A percentile compares a stretch with the other conserved stretches of the same genome.
phyloP scores from a whole-genome alignment of 1,139 yeast genomes.

The Blastobotrys illinoisensis region DNA sequence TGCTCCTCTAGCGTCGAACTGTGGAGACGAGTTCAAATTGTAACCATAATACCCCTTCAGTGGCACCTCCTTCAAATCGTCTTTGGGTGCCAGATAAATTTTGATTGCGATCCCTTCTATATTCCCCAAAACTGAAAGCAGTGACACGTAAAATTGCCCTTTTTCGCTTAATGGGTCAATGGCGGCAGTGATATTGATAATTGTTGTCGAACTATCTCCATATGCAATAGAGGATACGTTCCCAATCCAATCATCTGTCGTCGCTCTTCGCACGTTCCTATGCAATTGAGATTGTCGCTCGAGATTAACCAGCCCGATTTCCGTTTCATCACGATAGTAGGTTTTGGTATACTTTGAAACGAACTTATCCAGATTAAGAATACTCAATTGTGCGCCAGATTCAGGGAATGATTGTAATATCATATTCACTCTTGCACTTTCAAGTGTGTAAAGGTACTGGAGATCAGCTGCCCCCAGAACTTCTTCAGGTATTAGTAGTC shows the following conservation, averaged over 20 bases:
- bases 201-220: conserved; percentile 15
- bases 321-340: conserved; percentile 15
- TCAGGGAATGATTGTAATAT: background rate
- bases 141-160: conserved; percentile 56
- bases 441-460: background rate
- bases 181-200: conserved; percentile 48
- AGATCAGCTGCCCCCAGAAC: background rate
- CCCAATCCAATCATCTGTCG: conserved; percentile 18
- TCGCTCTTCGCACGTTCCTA: conserved; percentile 12
- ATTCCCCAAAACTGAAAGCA: conserved; percentile 41
- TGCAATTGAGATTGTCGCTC: background rate
- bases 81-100: conserved; percentile 55
- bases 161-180: conserved; percentile 68
- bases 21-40: conserved; percentile 37
- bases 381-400: background rate
- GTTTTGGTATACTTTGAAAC: conserved; percentile 20
- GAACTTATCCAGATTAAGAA: conserved; percentile 20
- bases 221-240: conserved; percentile 21
- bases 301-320: conserved; percentile 9
- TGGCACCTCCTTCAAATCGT: conserved; percentile 40
- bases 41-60: conserved; percentile 58
- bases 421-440: background rate
- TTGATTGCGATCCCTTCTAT: conserved; percentile 41
- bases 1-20: conserved; percentile 40
- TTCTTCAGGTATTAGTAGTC: background rate